Percentiles rank a stretch among this genome's conserved stretches.
Conservation (phyloP, 192 early-diverging fungal species). For the Gigaspora rosea region DNA sequence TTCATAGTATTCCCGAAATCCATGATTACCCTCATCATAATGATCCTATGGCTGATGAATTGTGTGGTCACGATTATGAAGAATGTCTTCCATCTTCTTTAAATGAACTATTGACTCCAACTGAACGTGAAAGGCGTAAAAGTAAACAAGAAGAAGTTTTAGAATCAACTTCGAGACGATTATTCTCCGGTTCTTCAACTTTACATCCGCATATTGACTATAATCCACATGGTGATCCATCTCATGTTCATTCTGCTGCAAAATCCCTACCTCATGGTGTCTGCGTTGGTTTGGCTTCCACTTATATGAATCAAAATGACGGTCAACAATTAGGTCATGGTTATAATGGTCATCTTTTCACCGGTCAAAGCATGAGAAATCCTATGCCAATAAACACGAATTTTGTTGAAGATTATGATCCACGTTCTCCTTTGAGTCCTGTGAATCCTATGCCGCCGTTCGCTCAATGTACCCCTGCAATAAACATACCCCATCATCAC, state of each 20-base stretch:
- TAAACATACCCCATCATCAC: constrained; percentile 30
- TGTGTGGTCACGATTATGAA: constrained; percentile 37
- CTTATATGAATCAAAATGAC: constrained; percentile 18
- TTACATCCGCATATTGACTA: constrained; percentile 25
- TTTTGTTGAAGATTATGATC: constrained; percentile 6
- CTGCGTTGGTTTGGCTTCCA: constrained; percentile 8
- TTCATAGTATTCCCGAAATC: constrained; percentile 47
- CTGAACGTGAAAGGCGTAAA: constrained; percentile 46
- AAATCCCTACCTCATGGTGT: constrained; percentile 23
- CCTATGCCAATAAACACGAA: neutral
- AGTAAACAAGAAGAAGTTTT: constrained; percentile 42
- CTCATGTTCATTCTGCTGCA: constrained; percentile 30
- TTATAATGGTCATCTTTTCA: neutral
- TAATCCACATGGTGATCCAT: constrained; percentile 19
- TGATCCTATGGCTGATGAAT: neutral
- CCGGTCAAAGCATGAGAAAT: constrained; percentile 3
- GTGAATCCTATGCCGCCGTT: neutral
- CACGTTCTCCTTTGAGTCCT: constrained; percentile 8
- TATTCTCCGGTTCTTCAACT: constrained; percentile 1
- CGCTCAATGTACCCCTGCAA: constrained; percentile 10
- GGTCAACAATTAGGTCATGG: neutral
- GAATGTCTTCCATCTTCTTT: constrained; percentile 53
- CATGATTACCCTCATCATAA: constrained; percentile 30
- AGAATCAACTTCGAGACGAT: constrained; percentile 12
- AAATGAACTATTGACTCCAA: constrained; percentile 54